phyloP scores from a whole-genome alignment of 1,139 yeast species.

The Zygosaccharomyces pseudobailii region DNA sequence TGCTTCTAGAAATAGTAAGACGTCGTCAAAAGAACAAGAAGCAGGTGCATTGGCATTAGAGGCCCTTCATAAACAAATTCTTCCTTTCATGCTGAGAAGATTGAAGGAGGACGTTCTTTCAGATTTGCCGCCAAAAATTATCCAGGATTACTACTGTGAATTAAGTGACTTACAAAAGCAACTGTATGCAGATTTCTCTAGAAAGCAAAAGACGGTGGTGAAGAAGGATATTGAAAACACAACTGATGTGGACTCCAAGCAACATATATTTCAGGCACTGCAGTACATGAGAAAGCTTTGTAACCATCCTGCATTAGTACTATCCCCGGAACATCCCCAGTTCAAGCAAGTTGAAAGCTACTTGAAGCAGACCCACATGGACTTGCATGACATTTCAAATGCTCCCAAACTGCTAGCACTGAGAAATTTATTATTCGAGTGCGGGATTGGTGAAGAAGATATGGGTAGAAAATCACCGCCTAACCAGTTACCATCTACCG shows the following conservation, averaged over 20 bases:
- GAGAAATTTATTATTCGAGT: slow-evolving; percentile 75
- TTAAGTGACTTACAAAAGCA: slow-evolving; percentile 84
- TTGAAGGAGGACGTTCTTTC: slow-evolving; percentile 93
- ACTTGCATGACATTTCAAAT: slow-evolving; percentile 67
- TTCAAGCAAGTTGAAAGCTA: slow-evolving; percentile 58
- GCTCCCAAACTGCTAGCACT: slow-evolving; percentile 88
- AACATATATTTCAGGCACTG: slow-evolving; percentile 94
- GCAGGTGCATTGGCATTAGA: slow-evolving; percentile 95
- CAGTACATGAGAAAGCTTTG: slow-evolving; percentile 97
- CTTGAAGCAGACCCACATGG: slow-evolving; percentile 54
- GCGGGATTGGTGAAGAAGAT: slow-evolving; percentile 82
- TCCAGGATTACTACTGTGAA: slow-evolving; percentile 97
- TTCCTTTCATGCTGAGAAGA: slow-evolving; percentile 94
- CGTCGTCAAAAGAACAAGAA: slow-evolving; percentile 92
- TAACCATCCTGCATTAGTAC: slow-evolving; percentile 91
- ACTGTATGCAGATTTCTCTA: slow-evolving; percentile 86
- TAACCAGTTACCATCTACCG: slow-evolving; percentile 48
- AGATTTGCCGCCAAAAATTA: slow-evolving; percentile 96
- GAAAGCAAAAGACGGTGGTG: slow-evolving; percentile 71
- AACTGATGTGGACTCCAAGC: slow-evolving; percentile 51
- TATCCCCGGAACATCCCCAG: slow-evolving; percentile 82
- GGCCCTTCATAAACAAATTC: slow-evolving; percentile 90
- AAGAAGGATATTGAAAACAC: slow-evolving; percentile 53
- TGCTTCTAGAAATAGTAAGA: slow-evolving; percentile 84
- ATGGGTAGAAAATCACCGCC: slow-evolving; percentile 38